These are phyloP conservation scores for Microsporum ferrugineum DNA, from an alignment of 2,329 filamentous ascomycete species.

Conservation along the genomic window DNA sequence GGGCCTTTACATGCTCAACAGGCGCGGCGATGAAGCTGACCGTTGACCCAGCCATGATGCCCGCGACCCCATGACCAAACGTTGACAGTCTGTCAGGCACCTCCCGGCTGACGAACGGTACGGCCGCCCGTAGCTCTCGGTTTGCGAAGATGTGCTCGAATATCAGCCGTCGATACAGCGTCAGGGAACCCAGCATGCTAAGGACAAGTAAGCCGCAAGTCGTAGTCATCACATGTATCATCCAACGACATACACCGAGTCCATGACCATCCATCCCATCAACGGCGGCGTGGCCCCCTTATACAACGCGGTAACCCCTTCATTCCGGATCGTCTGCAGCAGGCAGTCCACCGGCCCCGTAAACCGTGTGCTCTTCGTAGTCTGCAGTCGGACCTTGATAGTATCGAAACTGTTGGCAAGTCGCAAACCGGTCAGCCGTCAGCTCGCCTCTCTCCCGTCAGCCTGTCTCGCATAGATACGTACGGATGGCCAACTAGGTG, in stretches of 20 bases:
- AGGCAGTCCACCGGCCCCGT: constrained; percentile 76
- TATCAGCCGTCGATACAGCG: constrained; percentile 74
- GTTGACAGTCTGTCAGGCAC: constrained; percentile 50
- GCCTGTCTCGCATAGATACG: constrained; percentile 17
- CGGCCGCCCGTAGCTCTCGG: constrained; percentile 32
- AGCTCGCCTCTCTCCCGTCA: neutral
- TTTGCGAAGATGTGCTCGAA: constrained; percentile 65
- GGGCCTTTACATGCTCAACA: constrained; percentile 88
- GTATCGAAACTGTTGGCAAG: constrained; percentile 65
- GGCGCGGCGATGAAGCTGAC: constrained; percentile 89
- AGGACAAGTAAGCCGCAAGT: neutral
- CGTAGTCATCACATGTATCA: no score
- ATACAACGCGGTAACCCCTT: constrained; percentile 77
- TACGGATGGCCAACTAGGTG: constrained; percentile 49
- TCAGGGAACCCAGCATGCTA: constrained; percentile 80
- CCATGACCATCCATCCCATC: constrained; percentile 98
- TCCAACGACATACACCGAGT: constrained; percentile 45
- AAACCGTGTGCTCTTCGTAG: constrained; percentile 66
- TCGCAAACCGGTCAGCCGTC: neutral
- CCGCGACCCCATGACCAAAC: constrained; percentile 76
- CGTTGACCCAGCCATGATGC: constrained; percentile 74
- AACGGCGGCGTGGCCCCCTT: constrained; percentile 88
- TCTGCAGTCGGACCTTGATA: constrained; percentile 91
- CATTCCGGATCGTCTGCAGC: constrained; percentile 69
- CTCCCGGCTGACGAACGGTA: constrained; percentile 25